Percentiles rank a stretch among this genome's conserved stretches.
Evolutionary conservation across 306 rosid species (phyloP).

Genomic region (Dalbergia oliveri): DNA sequence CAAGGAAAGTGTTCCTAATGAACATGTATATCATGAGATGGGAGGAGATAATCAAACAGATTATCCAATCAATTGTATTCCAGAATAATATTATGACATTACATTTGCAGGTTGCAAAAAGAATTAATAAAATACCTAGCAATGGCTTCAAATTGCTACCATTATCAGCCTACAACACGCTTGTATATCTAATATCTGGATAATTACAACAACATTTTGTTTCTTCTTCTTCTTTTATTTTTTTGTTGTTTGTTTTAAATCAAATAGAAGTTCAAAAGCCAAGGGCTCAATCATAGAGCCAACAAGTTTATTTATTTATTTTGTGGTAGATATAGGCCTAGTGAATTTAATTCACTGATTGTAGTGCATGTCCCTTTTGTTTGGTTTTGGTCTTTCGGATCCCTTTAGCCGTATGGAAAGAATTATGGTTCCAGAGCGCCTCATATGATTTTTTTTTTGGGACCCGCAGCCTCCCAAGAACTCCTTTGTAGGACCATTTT

Average conservation of each 20-base stretch:
- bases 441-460: background rate
- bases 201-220: conserved; percentile 1
- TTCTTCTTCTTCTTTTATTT: background rate
- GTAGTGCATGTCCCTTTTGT: too few relatives aligned
- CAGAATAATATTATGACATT: conserved; percentile 1
- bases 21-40: background rate
- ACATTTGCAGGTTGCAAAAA: background rate
- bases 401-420: too few relatives aligned
- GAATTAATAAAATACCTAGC: background rate
- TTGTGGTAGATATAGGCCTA: too few relatives aligned
- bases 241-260: too few relatives aligned
- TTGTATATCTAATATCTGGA: too few relatives aligned
- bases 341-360: too few relatives aligned
- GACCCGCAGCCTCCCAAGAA: conserved; percentile 18
- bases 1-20: background rate
- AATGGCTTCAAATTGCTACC: conserved; percentile 17
- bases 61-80: background rate
- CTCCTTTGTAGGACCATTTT: background rate
- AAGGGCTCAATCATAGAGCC: background rate
- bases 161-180: background rate
- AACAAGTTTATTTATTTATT: too few relatives aligned
- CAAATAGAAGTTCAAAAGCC: background rate
- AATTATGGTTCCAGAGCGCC: background rate
- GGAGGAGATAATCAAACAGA: conserved; percentile 8
- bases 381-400: too few relatives aligned